A percentile compares a stretch with the other conserved stretches of the same genome.
These are phyloP conservation scores for Gossypioides kirkii DNA, from an alignment of 345 rosid genomes.

Conservation along the genomic window DNA sequence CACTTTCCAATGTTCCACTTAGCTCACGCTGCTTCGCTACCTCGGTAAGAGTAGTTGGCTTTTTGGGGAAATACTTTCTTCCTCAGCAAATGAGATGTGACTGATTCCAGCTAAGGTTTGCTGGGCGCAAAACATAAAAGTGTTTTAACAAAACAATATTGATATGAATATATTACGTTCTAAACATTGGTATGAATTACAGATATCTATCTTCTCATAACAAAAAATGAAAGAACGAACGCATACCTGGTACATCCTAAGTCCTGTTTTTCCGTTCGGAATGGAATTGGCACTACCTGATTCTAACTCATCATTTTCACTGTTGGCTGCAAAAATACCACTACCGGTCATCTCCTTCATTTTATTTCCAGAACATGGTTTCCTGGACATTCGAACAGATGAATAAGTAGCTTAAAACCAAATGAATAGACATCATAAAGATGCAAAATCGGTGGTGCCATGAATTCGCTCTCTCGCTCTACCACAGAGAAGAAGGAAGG, in stretches of 20 bases:
- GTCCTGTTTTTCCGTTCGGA: constrained; percentile 42
- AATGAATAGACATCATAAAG: not conserved
- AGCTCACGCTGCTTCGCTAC: constrained; percentile 94
- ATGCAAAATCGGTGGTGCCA: not conserved
- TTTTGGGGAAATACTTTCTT: constrained; percentile 61
- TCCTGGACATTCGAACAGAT: constrained; percentile 38
- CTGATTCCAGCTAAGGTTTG: constrained; percentile 72
- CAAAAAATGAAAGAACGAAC: not conserved
- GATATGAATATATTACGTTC: not conserved
- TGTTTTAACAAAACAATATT: not conserved
- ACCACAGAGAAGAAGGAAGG: too few relatives aligned
- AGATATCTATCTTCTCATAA: not conserved
- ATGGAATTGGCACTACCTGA: constrained; percentile 40
- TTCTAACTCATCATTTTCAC: constrained; percentile 48
- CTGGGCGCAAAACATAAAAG: constrained; percentile 28
- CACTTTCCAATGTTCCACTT: constrained; percentile 69
- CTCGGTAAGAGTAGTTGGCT: constrained; percentile 65
- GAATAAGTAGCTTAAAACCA: not conserved
- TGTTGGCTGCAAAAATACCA: constrained; percentile 70
- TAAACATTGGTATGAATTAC: not conserved
- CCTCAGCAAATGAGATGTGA: constrained; percentile 32
- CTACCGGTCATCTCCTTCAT: constrained; percentile 20
- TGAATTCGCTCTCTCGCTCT: too few relatives aligned
- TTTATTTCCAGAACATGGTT: constrained; percentile 34
- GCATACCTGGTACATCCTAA: constrained; percentile 80